Percentiles rank a stretch among this genome's conserved stretches.
Evolutionary conservation across 345 rosid species (phyloP).

Genomic region (Camelina laxa): DNA sequence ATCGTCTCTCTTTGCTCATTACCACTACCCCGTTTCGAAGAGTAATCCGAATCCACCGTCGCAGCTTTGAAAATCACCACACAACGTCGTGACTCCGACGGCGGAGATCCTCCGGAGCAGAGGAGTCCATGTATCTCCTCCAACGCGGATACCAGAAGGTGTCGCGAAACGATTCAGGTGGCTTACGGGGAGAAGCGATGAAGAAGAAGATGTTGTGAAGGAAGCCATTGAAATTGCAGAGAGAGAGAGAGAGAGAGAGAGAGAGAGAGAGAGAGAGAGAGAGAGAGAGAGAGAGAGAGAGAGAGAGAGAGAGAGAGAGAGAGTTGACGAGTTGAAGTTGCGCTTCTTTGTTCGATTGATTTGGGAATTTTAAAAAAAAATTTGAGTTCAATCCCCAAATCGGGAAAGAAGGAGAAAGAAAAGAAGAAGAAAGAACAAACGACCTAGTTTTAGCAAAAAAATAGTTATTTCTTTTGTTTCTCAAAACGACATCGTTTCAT

Average conservation of each 20-base stretch:
- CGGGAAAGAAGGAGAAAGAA: too few relatives aligned
- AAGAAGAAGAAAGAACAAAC: too few relatives aligned
- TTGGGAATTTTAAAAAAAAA: too few relatives aligned
- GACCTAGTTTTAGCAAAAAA: too few relatives aligned
- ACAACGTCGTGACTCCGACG: constrained; percentile 32
- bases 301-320: too few relatives aligned
- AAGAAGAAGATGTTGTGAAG: constrained; percentile 44
- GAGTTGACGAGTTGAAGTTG: too few relatives aligned
- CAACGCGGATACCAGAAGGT: constrained; percentile 14
- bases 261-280: constrained; percentile 16
- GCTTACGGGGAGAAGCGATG: constrained; percentile 48
- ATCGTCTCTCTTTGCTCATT: constrained; percentile 86
- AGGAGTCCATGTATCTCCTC: constrained; percentile 20
- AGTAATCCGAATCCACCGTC: constrained; percentile 63
- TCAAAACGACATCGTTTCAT: too few relatives aligned
- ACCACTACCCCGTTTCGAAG: constrained; percentile 70
- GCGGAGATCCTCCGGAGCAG: constrained; percentile 26
- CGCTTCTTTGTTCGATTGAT: too few relatives aligned
- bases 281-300: too few relatives aligned
- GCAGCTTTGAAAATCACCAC: constrained; percentile 52
- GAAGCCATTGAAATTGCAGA: constrained; percentile 56
- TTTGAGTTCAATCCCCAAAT: too few relatives aligned
- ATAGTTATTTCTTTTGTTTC: too few relatives aligned
- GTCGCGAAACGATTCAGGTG: constrained; percentile 7
- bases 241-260: too few relatives aligned